Evolutionary conservation across 2,329 filamentous ascomycete species (phyloP).

Genomic region (Cercospora sp.): DNA sequence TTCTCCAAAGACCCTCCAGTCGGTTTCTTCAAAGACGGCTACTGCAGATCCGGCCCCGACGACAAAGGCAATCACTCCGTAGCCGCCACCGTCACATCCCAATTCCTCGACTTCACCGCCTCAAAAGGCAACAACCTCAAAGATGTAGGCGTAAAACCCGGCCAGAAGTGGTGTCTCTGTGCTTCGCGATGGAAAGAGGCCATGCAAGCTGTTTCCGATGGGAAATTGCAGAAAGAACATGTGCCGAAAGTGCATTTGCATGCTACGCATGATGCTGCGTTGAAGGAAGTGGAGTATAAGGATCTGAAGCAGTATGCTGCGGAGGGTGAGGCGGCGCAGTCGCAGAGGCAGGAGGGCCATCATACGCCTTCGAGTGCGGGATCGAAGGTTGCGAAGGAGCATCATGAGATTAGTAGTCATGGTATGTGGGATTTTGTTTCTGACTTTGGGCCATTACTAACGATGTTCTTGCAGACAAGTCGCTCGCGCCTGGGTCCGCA

Average conservation of each 20-base stretch:
- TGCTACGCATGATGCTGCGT: constrained; percentile 22
- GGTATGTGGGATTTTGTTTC: neutral
- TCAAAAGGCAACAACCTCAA: constrained; percentile 15
- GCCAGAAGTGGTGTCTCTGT: constrained; percentile 21
- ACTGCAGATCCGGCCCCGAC: constrained; percentile 20
- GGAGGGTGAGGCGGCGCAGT: constrained; percentile 20
- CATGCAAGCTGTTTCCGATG: constrained; percentile 19
- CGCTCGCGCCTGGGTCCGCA: constrained; percentile 21
- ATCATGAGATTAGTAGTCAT: constrained; percentile 24
- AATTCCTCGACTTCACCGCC: constrained; percentile 22
- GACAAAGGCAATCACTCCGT: constrained; percentile 23
- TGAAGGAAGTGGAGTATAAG: constrained; percentile 21
- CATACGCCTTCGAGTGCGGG: constrained; percentile 18
- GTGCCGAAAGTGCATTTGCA: constrained; percentile 24
- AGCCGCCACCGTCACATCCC: constrained; percentile 22
- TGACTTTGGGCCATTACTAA: neutral
- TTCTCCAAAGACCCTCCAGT: constrained; percentile 22
- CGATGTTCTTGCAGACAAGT: constrained; percentile 1
- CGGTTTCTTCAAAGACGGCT: constrained; percentile 26
- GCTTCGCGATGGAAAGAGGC: constrained; percentile 20
- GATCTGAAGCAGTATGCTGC: constrained; percentile 25
- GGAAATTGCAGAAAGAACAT: constrained; percentile 18
- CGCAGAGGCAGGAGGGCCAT: constrained; percentile 23
- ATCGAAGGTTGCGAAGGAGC: constrained; percentile 22
- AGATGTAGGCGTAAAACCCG: constrained; percentile 10